Percentiles rank a stretch among this genome's conserved stretches.
phyloP scores from a whole-genome alignment of 352 stramenopile species.

The Pythium aristosporum region DNA sequence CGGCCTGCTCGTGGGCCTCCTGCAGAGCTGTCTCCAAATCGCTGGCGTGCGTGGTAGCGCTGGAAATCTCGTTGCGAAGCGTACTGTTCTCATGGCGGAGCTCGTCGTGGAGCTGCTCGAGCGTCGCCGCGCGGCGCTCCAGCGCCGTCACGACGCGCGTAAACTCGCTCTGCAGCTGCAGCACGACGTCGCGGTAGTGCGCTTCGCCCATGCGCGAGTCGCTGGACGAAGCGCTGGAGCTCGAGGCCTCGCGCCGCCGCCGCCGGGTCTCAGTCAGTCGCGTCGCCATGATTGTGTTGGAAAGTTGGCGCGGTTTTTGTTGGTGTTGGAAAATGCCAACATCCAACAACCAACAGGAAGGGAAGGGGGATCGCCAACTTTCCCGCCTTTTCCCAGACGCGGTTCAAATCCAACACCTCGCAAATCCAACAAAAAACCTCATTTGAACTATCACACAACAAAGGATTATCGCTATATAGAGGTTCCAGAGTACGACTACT shows the following conservation, averaged over 20 bases:
- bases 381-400: constrained; percentile 29
- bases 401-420: constrained; percentile 20
- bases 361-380: neutral
- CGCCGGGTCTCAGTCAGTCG: constrained; percentile 2
- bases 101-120: constrained; percentile 55
- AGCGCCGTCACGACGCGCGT: constrained; percentile 44
- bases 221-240: neutral
- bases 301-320: constrained; percentile 3
- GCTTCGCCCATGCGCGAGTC: constrained; percentile 20
- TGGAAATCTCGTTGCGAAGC: constrained; percentile 14
- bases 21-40: neutral
- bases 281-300: constrained; percentile 14
- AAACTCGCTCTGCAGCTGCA: constrained; percentile 68
- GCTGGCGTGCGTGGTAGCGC: neutral
- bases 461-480: neutral
- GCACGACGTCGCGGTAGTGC: constrained; percentile 51
- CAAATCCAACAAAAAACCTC: constrained; percentile 11
- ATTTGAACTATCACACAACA: neutral
- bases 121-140: constrained; percentile 50
- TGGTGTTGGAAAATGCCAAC: neutral
- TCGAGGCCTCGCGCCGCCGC: constrained; percentile 4
- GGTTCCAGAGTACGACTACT: constrained; percentile 13
- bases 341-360: neutral
- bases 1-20: constrained; percentile 5
- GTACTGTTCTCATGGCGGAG: constrained; percentile 30